phyloP scores from a whole-genome alignment of 176 grass and related monocot genomes.

The Eragrostis nindensis region DNA sequence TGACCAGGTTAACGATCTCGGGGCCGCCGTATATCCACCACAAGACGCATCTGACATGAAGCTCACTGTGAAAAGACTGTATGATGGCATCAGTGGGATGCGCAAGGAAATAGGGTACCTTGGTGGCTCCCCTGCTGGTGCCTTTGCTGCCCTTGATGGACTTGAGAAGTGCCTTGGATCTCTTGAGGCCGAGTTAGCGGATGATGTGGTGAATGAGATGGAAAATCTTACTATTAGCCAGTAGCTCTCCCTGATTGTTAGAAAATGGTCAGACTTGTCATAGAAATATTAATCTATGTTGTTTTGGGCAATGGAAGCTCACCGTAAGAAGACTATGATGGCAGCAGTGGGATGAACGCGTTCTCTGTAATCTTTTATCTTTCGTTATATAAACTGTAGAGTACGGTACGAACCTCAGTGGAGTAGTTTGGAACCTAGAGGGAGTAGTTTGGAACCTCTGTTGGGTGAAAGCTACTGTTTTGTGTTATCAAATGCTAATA shows the following conservation, averaged over 20 bases:
- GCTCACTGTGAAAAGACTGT: slow-evolving; percentile 41
- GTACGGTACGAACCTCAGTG: not conserved
- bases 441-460: not conserved
- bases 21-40: slow-evolving; percentile 77
- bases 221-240: slow-evolving; percentile 52
- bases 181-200: slow-evolving; percentile 54
- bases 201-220: slow-evolving; percentile 54
- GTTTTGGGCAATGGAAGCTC: not conserved
- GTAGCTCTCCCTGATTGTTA: slow-evolving; percentile 9
- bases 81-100: slow-evolving; percentile 39
- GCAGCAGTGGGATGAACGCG: not conserved
- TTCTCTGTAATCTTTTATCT: not conserved
- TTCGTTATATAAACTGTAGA: not conserved
- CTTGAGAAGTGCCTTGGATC: slow-evolving; percentile 63
- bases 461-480: not conserved
- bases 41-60: slow-evolving; percentile 77
- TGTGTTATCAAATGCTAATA: too few species aligned
- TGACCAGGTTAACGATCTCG: slow-evolving; percentile 75
- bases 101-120: slow-evolving; percentile 57
- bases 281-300: not conserved
- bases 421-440: not conserved
- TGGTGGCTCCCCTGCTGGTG: slow-evolving; percentile 40
- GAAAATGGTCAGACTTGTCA: not conserved
- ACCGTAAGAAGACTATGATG: too few species aligned
- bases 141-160: slow-evolving; percentile 55